These are phyloP conservation scores for Rhynchospora breviuscula DNA, from an alignment of 176 grass and related monocot species.

Conservation along the genomic window DNA sequence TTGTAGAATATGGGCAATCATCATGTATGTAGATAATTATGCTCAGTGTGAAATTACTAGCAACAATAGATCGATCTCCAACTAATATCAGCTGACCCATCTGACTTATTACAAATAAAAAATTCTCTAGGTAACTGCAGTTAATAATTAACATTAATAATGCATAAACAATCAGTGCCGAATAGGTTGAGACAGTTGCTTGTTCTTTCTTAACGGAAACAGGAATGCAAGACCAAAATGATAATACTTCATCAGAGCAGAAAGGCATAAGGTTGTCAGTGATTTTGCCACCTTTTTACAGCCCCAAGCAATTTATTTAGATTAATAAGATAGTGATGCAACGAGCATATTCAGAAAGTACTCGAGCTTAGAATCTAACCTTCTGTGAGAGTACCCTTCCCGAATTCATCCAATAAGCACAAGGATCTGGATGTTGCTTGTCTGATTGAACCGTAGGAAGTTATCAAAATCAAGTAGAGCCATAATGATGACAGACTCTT, in stretches of 20 bases:
- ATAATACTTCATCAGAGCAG: background rate
- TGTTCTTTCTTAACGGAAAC: background rate
- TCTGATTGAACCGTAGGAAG: conserved; percentile 34
- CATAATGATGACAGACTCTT: background rate
- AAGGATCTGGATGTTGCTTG: conserved; percentile 84
- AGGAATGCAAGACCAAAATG: background rate
- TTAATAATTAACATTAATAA: too few species aligned
- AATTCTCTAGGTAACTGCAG: too few species aligned
- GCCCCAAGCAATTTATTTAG: background rate
- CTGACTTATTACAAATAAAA: too few species aligned
- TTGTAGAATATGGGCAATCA: too few species aligned
- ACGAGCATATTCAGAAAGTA: background rate
- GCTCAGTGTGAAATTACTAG: too few species aligned
- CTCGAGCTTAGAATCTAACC: conserved; percentile 32
- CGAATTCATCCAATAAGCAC: conserved; percentile 93
- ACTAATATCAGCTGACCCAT: too few species aligned
- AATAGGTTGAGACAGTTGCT: background rate
- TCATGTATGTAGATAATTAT: too few species aligned
- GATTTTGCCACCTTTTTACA: too few species aligned
- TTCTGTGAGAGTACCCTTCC: conserved; percentile 96
- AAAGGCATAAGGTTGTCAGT: background rate
- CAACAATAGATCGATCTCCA: too few species aligned
- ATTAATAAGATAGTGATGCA: background rate
- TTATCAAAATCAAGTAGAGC: conserved; percentile 1
- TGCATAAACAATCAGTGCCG: too few species aligned